phyloP scores from a whole-genome alignment of 2,329 filamentous ascomycete species.

The Stenocarpella maydis region DNA sequence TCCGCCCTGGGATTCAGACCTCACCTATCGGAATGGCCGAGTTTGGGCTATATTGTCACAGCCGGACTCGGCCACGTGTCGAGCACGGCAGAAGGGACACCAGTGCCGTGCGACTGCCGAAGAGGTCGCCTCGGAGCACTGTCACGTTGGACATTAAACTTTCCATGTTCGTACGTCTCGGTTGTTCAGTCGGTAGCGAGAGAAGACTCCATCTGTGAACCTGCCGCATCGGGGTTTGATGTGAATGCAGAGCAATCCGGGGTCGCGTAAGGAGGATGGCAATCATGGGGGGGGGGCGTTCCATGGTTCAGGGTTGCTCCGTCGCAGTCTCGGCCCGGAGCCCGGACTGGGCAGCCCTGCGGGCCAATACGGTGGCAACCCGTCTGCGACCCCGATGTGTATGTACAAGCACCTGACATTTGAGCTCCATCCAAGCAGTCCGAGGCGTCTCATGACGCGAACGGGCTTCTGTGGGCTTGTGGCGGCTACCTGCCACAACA shows the following conservation, averaged over 20 bases:
- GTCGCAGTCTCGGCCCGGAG: slow-evolving; percentile 24
- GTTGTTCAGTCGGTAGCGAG: not conserved
- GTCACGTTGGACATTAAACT: not conserved
- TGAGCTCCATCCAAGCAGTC: not conserved
- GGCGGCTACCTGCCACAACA: not conserved
- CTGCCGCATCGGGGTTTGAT: slow-evolving; percentile 11
- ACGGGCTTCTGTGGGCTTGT: slow-evolving; percentile 1
- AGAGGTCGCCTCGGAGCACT: not conserved
- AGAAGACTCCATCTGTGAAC: not conserved
- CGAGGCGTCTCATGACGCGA: slow-evolving; percentile 20
- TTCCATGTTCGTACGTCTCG: not conserved
- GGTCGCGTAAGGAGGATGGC: not conserved
- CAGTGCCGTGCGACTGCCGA: slow-evolving; percentile 26
- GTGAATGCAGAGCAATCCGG: slow-evolving; percentile 17
- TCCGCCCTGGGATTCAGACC: not conserved
- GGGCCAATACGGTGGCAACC: slow-evolving; percentile 20
- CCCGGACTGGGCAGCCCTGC: slow-evolving; percentile 16
- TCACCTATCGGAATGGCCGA: not conserved
- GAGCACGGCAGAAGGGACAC: slow-evolving; percentile 18
- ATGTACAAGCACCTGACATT: slow-evolving; percentile 6
- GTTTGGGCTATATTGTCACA: slow-evolving; percentile 12
- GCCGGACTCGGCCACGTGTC: slow-evolving; percentile 29
- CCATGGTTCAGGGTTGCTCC: slow-evolving; percentile 21
- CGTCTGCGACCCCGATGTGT: slow-evolving; percentile 1
- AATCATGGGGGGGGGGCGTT: slow-evolving; percentile 2